These are phyloP conservation scores for Neonectria faginata DNA, from an alignment of 2,329 filamentous ascomycete species.

Conservation along the genomic window DNA sequence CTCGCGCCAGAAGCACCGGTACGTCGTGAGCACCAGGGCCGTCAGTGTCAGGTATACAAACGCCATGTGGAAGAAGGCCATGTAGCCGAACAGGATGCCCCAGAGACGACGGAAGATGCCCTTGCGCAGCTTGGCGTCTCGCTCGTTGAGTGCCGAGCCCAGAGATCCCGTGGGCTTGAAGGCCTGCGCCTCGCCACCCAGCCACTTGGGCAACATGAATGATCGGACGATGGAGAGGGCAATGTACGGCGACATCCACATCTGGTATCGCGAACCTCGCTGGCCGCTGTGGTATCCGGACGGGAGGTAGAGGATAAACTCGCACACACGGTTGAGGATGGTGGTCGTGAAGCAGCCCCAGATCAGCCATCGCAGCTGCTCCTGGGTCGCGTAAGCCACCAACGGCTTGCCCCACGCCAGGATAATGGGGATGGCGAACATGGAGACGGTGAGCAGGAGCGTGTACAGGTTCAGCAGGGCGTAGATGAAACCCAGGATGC, in stretches of 20 bases:
- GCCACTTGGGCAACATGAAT: constrained; percentile 69
- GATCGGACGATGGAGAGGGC: constrained; percentile 68
- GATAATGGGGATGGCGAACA: constrained; percentile 70
- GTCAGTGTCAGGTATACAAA: constrained; percentile 67
- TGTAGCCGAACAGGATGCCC: constrained; percentile 66
- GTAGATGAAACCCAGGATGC: constrained; percentile 70
- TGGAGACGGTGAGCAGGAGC: constrained; percentile 64
- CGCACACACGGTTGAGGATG: constrained; percentile 65
- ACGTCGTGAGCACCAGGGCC: constrained; percentile 62
- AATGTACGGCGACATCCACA: constrained; percentile 74
- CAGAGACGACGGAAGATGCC: constrained; percentile 65
- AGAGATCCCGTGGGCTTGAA: constrained; percentile 72
- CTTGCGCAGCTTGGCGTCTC: constrained; percentile 63
- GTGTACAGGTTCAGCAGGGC: constrained; percentile 67
- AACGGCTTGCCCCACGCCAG: constrained; percentile 67
- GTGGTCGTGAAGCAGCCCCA: constrained; percentile 65
- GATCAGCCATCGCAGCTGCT: constrained; percentile 69
- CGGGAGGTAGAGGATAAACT: constrained; percentile 69
- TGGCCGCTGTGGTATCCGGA: constrained; percentile 70
- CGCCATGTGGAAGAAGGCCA: constrained; percentile 65
- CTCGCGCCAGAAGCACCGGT: constrained; percentile 60
- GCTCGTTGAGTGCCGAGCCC: constrained; percentile 67
- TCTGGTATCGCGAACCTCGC: constrained; percentile 65
- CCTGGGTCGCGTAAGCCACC: constrained; percentile 64
- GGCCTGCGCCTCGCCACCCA: constrained; percentile 68